Evolutionary conservation across 768 basidiomycete genomes (phyloP).

Genomic region (Amanita pallidorosea): DNA sequence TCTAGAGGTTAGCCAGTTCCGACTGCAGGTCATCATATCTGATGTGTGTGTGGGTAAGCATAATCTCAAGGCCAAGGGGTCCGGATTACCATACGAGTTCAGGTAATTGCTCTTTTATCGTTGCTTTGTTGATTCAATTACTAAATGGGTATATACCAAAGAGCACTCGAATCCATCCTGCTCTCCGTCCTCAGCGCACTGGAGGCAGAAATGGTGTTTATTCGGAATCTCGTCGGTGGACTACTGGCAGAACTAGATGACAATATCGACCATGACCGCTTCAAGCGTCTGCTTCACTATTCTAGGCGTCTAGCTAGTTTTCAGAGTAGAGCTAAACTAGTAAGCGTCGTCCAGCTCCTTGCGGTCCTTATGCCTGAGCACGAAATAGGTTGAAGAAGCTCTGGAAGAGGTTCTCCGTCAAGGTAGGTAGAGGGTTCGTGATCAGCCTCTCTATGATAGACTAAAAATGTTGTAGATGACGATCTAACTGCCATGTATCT

Average conservation of each 20-base stretch:
- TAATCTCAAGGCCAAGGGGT: slow-evolving; percentile 65
- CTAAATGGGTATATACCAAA: slow-evolving; percentile 23
- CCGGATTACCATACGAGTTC: slow-evolving; percentile 79
- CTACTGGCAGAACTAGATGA: slow-evolving; percentile 90
- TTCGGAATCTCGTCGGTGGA: slow-evolving; percentile 82
- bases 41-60: slow-evolving; percentile 35
- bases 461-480: slow-evolving; percentile 51
- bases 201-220: slow-evolving; percentile 94
- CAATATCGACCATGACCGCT: slow-evolving; percentile 90
- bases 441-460: neutral
- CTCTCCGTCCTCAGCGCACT: slow-evolving; percentile 86
- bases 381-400: slow-evolving; percentile 69
- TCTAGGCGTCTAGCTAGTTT: slow-evolving; percentile 82
- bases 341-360: slow-evolving; percentile 20
- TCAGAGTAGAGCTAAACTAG: slow-evolving; percentile 82
- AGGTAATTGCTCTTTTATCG: slow-evolving; percentile 27
- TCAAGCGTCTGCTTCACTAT: slow-evolving; percentile 86
- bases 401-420: slow-evolving; percentile 87
- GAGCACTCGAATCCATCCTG: slow-evolving; percentile 88
- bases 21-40: neutral
- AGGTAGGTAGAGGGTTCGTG: slow-evolving; percentile 31
- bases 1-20: slow-evolving; percentile 45
- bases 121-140: slow-evolving; percentile 9
- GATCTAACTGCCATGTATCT: slow-evolving; percentile 95
- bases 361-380: slow-evolving; percentile 1